Base-by-base conservation (phyloP, 2,329 filamentous ascomycete species). In the Periconia macrospinosa region DNA sequence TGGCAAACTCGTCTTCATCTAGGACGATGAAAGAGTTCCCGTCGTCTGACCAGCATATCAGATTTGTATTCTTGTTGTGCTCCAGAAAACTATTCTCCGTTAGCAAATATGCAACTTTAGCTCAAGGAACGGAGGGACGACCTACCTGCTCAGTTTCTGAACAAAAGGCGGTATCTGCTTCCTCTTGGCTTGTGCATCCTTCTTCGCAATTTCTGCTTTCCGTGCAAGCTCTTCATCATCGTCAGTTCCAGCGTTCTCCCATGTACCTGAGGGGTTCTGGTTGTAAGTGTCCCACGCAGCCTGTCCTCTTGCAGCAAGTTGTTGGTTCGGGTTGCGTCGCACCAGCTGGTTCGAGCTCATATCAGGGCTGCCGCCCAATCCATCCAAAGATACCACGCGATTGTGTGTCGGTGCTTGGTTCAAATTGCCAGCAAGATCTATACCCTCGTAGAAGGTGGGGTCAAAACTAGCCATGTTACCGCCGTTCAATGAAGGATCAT, bases 141-240 rank as follows among this genome's bases (percentile, higher is more conserved):
- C 84, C 77, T 79, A 95, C 93, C 93, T 97, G 86, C 92, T 96
- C 51, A 99, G 78, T 72, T 99, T 99, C 74, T 97, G 92, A 42
- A 99, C 92, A 79, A 99, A 99, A 0, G 94, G 93, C 1, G 94
- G 93, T 11, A 99, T 97, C 68, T 95, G 90, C 75, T 97, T 97
- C 66, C 92, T 83, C 75, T 96, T 97, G 15, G 88, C 83, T 71
- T 92, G 89, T 0, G 92, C 88, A 54, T 97, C 94, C 69, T 88
- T 86, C 78, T 95, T 96, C 9, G 92, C 92, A 57, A 89, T 79
- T 59, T 88, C 82, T 19, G 92, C 92, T 75, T 86, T 86, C 70
- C 89, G 86, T 69, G 96, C 91, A 56, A 97, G 77, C 50, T 89
- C 81, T 57, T 92, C 89, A 55, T 95, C 82, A 60, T 86, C 91